Base-by-base conservation (phyloP, 805 yeast genomes). In the Saturnispora hagleri region DNA sequence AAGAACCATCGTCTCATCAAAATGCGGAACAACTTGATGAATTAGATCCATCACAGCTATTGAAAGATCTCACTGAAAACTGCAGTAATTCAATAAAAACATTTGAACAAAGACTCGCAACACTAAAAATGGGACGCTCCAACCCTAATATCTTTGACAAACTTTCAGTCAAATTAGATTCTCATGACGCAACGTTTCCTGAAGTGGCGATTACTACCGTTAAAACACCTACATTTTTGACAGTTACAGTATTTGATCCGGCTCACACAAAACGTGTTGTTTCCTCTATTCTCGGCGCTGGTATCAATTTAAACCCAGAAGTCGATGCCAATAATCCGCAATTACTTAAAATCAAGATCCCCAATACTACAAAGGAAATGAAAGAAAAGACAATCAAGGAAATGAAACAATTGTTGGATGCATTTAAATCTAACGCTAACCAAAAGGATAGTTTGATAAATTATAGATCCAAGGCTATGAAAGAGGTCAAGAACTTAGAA, bases 181-280 rank as follows among this genome's bases (percentile, higher is more conserved):
- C 76, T 13, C 71, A 74, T 48, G 65, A 70, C 2, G 74, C 74
- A 2, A 34, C 46, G 8, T 84, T 84, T 62, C 76, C 80, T 2
- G 73, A 81, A 31, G 68, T 88, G 28, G 96, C 96, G 1, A 83
- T 82, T 55, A 83, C 91, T 3, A 70, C 84, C 0, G 58, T 80
- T 49, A 84, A 84, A 58, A 93, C 91, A 6, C 50, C 53, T 2
- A 76, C 86, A 59, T 74, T 80, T 58, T 72, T 88, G 49, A 68
- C 78, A 33, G 79, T 91, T n/a, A 89, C 96, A 0, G 90, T 89
- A 2, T 91, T 84, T 66, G 97, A 91, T 61, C 95, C 96, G 6
- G 75, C 74, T 48, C 76, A 86, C 57, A 75, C 80, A 40, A 84
- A 87, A 59, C 74, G 77, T 54, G 77, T 91, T 28, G 75, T 85